phyloP scores from a whole-genome alignment of 2,329 filamentous ascomycete species.

The Calonectria pauciramosa region DNA sequence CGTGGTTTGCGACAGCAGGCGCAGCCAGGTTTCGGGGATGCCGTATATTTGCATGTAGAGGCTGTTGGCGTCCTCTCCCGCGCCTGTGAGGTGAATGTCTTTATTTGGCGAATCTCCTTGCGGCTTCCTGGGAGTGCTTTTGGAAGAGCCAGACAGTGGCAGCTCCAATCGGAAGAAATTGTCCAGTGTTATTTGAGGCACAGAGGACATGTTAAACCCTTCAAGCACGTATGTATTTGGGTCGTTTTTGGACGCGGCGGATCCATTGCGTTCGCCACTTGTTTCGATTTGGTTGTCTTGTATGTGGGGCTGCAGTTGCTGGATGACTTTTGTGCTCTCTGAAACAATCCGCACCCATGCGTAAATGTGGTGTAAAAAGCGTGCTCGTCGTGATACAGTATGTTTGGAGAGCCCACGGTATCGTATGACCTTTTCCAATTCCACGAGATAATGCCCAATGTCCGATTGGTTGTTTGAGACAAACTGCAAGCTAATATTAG shows the following conservation, averaged over 20 bases:
- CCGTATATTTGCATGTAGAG: not conserved
- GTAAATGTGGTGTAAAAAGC: not conserved
- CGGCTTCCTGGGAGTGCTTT: too few relatives aligned
- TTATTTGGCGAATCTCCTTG: not conserved
- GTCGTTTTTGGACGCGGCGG: not conserved
- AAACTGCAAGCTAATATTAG: not conserved
- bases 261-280: not conserved
- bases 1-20: not conserved
- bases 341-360: conserved; percentile 3
- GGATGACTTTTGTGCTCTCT: not conserved
- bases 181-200: not conserved
- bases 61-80: not conserved
- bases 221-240: not conserved
- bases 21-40: not conserved
- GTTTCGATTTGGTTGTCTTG: not conserved
- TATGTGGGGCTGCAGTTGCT: not conserved
- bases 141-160: not conserved
- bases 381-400: not conserved
- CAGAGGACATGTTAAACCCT: not conserved
- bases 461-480: not conserved
- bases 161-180: not conserved
- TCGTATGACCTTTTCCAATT: not conserved
- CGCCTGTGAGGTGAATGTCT: not conserved
- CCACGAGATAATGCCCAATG: not conserved
- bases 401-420: not conserved